Base-by-base conservation (phyloP, 345 rosid genomes). In the Eucalyptus fibrosa region DNA sequence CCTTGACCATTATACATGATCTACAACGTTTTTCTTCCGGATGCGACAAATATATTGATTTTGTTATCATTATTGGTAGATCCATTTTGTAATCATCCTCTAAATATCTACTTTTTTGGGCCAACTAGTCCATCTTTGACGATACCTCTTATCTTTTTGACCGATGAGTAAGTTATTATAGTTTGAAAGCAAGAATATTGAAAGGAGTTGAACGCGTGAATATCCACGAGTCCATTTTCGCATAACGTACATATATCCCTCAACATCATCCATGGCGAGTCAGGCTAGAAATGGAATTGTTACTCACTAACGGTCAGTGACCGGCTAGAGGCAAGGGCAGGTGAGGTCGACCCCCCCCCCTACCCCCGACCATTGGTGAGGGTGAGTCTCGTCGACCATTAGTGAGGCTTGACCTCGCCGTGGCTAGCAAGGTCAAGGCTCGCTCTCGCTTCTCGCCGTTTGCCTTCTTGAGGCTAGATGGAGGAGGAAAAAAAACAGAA, bases 371-470 rank as follows among this genome's bases (percentile, higher is more conserved):
- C 17, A 50, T 50, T 15, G 7, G 51, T 50, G 51, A 50, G 51
- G 17, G 51, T 50, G 18, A 50, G 7, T 17, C 18, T 50, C 18
- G 1, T 50, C 17, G 0, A 7, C 18, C 51, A 17, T 50, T 50
- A 14, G 51, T 50, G 18, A 50, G 51, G 51, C 51, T 50, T 0
- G 7, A 50, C 51, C 18, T 50, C 51, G 15, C 3, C 17, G 51
- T 50, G 51, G 51, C 51, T 50, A 50, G 18, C 51, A 50, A 50
- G 51, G 51, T 50, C 18, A 15, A 50, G 51, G 51, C 51, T 15
- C 0, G 0, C 1, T 17, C 18, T 14, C 3, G 0, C 51, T 50
- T 50, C 51, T 50, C 7, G 7, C 7, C 18, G 0, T 5, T 50
- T 15, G 1, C 18, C 18, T 50, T 50, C 51, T 50, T 50, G 7